Conservation (phyloP, 345 rosid species). For the Boechera retrofracta region DNA sequence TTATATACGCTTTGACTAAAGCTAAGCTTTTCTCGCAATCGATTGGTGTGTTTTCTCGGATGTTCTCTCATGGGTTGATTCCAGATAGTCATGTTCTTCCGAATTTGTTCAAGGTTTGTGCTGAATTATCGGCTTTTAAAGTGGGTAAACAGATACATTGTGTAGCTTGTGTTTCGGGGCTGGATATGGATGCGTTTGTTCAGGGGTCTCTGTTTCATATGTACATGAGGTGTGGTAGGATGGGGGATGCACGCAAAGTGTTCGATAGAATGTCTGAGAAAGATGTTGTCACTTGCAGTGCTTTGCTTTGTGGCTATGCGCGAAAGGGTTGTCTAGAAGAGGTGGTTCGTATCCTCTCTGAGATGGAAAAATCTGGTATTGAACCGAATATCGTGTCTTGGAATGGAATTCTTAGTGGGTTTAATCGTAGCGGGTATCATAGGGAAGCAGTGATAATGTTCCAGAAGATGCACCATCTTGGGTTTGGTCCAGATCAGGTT, state of each 20-base stretch:
- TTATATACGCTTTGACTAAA: constrained; percentile 49
- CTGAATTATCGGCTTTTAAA: constrained; percentile 44
- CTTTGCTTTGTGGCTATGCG: constrained; percentile 61
- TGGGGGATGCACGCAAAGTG: constrained; percentile 58
- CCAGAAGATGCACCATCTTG: constrained; percentile 53
- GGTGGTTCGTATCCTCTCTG: constrained; percentile 47
- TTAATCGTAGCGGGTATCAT: constrained; percentile 55
- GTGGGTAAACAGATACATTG: constrained; percentile 48
- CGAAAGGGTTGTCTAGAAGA: constrained; percentile 54
- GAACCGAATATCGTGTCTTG: constrained; percentile 61
- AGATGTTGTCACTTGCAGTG: constrained; percentile 61
- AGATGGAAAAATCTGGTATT: constrained; percentile 46
- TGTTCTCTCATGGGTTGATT: constrained; percentile 51
- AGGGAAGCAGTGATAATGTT: constrained; percentile 55
- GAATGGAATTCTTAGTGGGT: constrained; percentile 76
- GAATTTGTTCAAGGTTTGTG: constrained; percentile 51
- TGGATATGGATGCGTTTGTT: constrained; percentile 48
- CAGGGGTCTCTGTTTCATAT: constrained; percentile 60
- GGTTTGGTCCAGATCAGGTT: constrained; percentile 55
- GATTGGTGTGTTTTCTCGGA: constrained; percentile 48
- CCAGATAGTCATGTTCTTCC: constrained; percentile 53
- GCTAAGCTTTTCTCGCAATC: constrained; percentile 45
- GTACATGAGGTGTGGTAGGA: constrained; percentile 53
- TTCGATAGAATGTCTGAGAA: constrained; percentile 55
- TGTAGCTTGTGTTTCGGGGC: constrained; percentile 39